Base-by-base conservation (phyloP, 2,329 filamentous ascomycete genomes). In the Colletotrichum musicola region DNA sequence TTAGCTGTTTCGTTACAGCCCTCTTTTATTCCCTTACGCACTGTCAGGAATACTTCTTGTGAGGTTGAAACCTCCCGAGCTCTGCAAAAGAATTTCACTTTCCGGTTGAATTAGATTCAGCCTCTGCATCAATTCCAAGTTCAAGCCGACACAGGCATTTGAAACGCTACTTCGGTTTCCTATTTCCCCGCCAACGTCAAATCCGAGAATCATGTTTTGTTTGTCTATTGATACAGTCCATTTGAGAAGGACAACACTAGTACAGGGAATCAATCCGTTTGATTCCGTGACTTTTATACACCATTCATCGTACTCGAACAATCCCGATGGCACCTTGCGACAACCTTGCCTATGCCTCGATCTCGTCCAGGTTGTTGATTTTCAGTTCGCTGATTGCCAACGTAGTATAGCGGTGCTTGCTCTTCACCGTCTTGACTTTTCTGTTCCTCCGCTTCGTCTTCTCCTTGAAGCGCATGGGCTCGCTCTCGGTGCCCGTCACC, bases 331-430 rank as follows among this genome's bases (percentile, higher is more conserved):
- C 44, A 18, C 20, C n/a, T 10, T 16, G n/a, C 30, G 25, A 22
- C 18, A 14, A 9, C 22, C n/a, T 44, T 13, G 14, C 18, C 55
- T 68, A 72, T 6, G 35, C 47, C 70, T 81, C 79, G 59, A 84
- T 75, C 58, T 84, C 81, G 56, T 81, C 82, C 56, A 78, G 71
- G 22, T 74, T 76, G 72, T 85, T 84, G 66, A 97, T 85, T 77
- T 88, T 91, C 71, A 98, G 77, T 81, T 98, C 93, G 77, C 92
- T 92, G 72, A 99, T 92, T 76, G 90, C 87, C 80, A 99, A 77
- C 22, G 97, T 88, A 3, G 96, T 99, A 80, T 92, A 97, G 75
- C 89, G 87, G 78, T 97, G 93, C 87, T 99, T 98, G 85, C 94
- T 98, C 83, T 87, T 91, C 10, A 96, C 92, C 68, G 87, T 89